A percentile compares a stretch with the other conserved stretches of the same genome.
Evolutionary conservation across 2,329 filamentous ascomycete species (phyloP).

Genomic region (Ilyonectria destructans): DNA sequence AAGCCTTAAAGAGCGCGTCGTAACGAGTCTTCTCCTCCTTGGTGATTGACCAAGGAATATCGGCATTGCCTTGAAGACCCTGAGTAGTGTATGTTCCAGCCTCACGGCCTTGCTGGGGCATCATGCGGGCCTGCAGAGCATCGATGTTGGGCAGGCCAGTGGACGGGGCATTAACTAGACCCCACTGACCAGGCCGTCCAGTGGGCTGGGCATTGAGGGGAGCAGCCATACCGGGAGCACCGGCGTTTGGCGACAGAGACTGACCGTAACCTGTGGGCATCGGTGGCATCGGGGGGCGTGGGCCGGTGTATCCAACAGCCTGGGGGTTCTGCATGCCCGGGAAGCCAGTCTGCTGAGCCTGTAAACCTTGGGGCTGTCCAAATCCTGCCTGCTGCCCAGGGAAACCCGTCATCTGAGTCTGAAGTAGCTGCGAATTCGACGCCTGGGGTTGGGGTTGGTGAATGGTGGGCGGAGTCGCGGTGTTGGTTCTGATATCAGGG

Average conservation of each 20-base stretch:
- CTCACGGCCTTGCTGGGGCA: conserved; percentile 96
- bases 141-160: conserved; percentile 95
- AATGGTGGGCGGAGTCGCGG: conserved; percentile 67
- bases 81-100: conserved; percentile 86
- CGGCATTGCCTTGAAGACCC: conserved; percentile 92
- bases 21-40: conserved; percentile 99
- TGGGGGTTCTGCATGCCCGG: conserved; percentile 77
- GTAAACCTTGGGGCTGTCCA: conserved; percentile 72
- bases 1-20: conserved; percentile 93
- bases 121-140: conserved; percentile 92
- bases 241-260: conserved; percentile 64
- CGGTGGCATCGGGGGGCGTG: conserved; percentile 91
- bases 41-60: conserved; percentile 98
- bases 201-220: conserved; percentile 94
- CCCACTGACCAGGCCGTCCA: conserved; percentile 94
- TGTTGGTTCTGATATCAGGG: conserved; percentile 76
- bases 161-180: conserved; percentile 94
- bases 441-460: conserved; percentile 83
- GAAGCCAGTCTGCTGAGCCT: conserved; percentile 81
- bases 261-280: conserved; percentile 76
- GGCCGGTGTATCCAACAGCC: conserved; percentile 85
- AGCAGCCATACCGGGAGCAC: conserved; percentile 75
- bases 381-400: conserved; percentile 73
- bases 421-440: conserved; percentile 78
- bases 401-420: conserved; percentile 80